Base-by-base conservation (phyloP, 192 early-diverging fungal species). In the Pilaira anomala region DNA sequence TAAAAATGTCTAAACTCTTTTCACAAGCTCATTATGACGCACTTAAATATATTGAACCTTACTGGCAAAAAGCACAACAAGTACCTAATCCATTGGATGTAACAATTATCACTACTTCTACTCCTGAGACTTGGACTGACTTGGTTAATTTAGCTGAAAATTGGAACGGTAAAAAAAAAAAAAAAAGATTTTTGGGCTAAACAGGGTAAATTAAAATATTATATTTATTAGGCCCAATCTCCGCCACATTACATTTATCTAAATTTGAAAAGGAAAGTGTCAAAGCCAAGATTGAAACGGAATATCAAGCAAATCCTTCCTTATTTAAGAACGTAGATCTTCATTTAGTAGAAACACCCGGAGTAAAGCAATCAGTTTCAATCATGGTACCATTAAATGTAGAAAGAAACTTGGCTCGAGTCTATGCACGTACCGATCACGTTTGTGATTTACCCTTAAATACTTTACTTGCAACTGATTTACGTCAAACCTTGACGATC, bases 341-440 rank as follows among this genome's bases (percentile, higher is more conserved):
- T 24, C 83, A 85, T 62, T 54, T 85, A 8, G 62, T 77, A 14
- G 67, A 67, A 21, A 60, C 25, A 66, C 74, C 21, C 3, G 18
- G 33, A 5, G 11, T 36, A 16, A 19, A n/a, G 21, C 18, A 19
- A 8, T 22, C 30, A 2, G 25, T 52, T 0, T 60, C 66, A 1
- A 40, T 68, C 2, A 9, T 62, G 3, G 7, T 69, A 12, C 53
- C 67, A 5, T 16, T 67, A 33, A 85, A 82, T 48, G 61, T 78
- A 16, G 72, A 85, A 60, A 73, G 78, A 8, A 83, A 83, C 44
- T 9, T 83, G 13, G 80, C 79, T 19, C 65, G 83, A 7, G 70
- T 85, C 16, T 82, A 80, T 63, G 70, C 78, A 3, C 67, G 76
- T 13, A 69, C 78, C 1, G 79, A 82, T 25, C 82, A 75, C 59